Base-by-base conservation (phyloP, 2,329 filamentous ascomycete genomes). In the Teratosphaeria epicoccoides region DNA sequence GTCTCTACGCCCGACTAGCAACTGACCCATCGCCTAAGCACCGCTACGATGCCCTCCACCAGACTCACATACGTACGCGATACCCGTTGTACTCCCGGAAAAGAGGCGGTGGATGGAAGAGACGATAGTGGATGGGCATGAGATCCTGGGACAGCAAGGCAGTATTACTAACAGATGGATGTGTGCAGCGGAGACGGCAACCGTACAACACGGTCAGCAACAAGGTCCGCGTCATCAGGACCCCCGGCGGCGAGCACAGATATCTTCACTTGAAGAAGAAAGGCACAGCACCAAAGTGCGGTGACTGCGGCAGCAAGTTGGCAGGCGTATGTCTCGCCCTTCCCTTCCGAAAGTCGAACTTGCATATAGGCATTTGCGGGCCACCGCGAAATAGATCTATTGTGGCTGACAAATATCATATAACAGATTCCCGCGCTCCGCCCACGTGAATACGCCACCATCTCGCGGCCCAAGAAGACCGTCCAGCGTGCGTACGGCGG, bases 191-290 rank as follows among this genome's bases (percentile, higher is more conserved):
- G 67, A 73, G 76, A 68, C 72, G 76, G 67, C 74, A 76, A 64
- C 73, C 76, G 65, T 98, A 97, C 87, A 97, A 97, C 85, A 97
- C 91, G 74, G 80, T 80, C 73, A 95, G 88, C 75, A 96, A 98
- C 87, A 88, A 89, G 77, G 91, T 93, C 74, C 87, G 93, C 73
- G 81, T 94, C 70, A 75, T 95, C 76, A 93, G 93, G 83, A 98
- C 93, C 65, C 93, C 94, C 65, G 94, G 93, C 75, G 93, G 93
- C 74, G 83, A 91, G 74, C 84, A 95, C 70, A 85, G 93, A 74
- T 85, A 95, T 73, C 87, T 97, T 68, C 91, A 98, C 85, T 90
- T 96, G 81, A 97, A 97, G 87, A 98, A 98, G 88, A 87, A 85
- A 75, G 93, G 90, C 68, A 95, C 89, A 73, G 87, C 90, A 62